Percentiles rank a stretch among this genome's conserved stretches.
phyloP scores from a whole-genome alignment of 495 filamentous ascomycete genomes.

The Penicillium longicatenatum region DNA sequence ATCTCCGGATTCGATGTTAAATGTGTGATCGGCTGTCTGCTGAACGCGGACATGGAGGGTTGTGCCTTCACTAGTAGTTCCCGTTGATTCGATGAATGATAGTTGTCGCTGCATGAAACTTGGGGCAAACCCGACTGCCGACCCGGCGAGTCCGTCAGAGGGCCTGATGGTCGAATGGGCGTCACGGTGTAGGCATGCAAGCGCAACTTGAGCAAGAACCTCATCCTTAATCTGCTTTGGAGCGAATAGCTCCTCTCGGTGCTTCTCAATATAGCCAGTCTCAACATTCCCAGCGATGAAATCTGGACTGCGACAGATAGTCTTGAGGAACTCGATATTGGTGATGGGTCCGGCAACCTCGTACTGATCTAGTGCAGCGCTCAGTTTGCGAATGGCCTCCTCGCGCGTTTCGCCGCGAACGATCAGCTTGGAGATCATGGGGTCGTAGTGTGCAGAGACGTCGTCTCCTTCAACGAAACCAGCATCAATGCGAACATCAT shows the following conservation, averaged over 20 bases:
- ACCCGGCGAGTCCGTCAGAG: conserved; percentile 27
- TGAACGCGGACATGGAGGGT: conserved; percentile 66
- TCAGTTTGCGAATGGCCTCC: conserved; percentile 80
- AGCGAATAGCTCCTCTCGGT: conserved; percentile 71
- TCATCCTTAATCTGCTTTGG: conserved; percentile 58
- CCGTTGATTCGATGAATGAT: conserved; percentile 48
- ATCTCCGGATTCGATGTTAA: conserved; percentile 64
- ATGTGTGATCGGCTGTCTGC: conserved; percentile 63
- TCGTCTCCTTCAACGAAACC: conserved; percentile 91
- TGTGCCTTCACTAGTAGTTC: conserved; percentile 30
- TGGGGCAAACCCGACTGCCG: conserved; percentile 54
- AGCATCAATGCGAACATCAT: conserved; percentile 85
- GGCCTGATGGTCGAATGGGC: conserved; percentile 19
- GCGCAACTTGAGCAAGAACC: conserved; percentile 78
- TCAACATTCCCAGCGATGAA: conserved; percentile 91
- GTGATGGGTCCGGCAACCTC: conserved; percentile 91
- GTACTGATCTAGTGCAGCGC: conserved; percentile 81
- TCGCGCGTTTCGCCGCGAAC: conserved; percentile 78
- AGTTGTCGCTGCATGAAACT: conserved; percentile 57
- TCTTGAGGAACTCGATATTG: conserved; percentile 96
- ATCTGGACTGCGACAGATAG: conserved; percentile 72
- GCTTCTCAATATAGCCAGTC: conserved; percentile 92
- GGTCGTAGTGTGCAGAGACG: conserved; percentile 94
- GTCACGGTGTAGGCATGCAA: conserved; percentile 62
- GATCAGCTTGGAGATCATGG: conserved; percentile 98